Evolutionary conservation across 2,329 filamentous ascomycete genomes (phyloP).

Genomic region (Karstenula rhodostoma): DNA sequence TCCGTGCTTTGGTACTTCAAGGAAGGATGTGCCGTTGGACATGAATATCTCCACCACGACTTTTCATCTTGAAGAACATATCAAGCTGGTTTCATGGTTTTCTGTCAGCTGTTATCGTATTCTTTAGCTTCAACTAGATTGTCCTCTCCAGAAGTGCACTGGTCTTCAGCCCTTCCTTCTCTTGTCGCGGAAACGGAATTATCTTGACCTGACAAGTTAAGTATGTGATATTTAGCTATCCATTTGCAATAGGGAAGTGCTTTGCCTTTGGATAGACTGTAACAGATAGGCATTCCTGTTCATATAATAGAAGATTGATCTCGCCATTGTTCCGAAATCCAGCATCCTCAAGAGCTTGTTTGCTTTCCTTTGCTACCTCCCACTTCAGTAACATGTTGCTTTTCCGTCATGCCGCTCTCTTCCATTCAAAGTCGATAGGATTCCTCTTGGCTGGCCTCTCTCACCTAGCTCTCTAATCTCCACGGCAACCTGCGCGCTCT

Average conservation of each 20-base stretch:
- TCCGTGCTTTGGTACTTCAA: conserved; percentile 7
- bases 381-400: neutral
- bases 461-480: neutral
- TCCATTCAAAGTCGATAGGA: neutral
- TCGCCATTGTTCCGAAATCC: too few species aligned
- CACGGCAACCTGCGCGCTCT: neutral
- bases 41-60: neutral
- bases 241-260: too few species aligned
- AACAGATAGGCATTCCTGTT: too few species aligned
- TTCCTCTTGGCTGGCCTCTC: neutral
- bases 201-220: too few species aligned
- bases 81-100: neutral
- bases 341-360: neutral
- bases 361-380: neutral
- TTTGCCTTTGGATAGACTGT: too few species aligned
- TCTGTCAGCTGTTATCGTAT: neutral
- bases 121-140: neutral
- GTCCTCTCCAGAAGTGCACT: neutral
- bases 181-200: too few species aligned
- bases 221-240: too few species aligned
- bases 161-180: neutral
- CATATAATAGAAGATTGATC: too few species aligned
- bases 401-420: neutral
- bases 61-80: neutral
- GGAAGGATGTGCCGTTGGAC: neutral